These are phyloP conservation scores for Ophiostoma piceae DNA, from an alignment of 2,329 filamentous ascomycete genomes.

Conservation along the genomic window DNA sequence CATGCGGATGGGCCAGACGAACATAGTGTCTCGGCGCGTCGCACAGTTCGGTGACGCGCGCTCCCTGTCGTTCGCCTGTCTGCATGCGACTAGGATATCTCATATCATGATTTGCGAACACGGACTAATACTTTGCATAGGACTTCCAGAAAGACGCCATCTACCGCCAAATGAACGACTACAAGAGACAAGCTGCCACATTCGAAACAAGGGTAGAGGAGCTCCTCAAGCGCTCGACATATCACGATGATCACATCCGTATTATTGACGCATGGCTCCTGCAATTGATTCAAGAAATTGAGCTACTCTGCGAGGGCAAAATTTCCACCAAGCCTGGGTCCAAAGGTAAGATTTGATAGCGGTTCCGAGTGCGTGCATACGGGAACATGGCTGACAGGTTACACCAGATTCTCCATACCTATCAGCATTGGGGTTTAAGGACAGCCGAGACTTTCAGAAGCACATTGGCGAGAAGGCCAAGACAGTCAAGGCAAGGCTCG, in stretches of 20 bases:
- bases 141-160: conserved; percentile 95
- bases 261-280: conserved; percentile 90
- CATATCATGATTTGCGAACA: background rate
- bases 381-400: background rate
- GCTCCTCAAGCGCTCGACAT: conserved; percentile 66
- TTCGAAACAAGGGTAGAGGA: conserved; percentile 78
- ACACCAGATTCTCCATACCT: conserved; percentile 50
- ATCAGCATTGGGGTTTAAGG: conserved; percentile 57
- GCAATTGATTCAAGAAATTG: conserved; percentile 61
- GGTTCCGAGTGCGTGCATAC: background rate
- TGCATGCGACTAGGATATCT: background rate
- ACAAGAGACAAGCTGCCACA: conserved; percentile 81
- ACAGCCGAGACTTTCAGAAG: conserved; percentile 67
- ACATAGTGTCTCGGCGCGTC: background rate
- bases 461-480: conserved; percentile 74
- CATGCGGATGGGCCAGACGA: too few species aligned
- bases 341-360: conserved; percentile 36
- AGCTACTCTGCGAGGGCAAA: conserved; percentile 50
- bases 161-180: conserved; percentile 94
- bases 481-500: conserved; percentile 68
- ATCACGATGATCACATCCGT: conserved; percentile 90
- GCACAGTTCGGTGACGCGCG: too few species aligned
- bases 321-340: conserved; percentile 41
- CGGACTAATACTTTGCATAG: conserved; percentile 44
- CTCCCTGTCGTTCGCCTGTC: background rate